Evolutionary conservation across 2,329 filamentous ascomycete genomes (phyloP).

Genomic region (Geoglossum cookeanum): DNA sequence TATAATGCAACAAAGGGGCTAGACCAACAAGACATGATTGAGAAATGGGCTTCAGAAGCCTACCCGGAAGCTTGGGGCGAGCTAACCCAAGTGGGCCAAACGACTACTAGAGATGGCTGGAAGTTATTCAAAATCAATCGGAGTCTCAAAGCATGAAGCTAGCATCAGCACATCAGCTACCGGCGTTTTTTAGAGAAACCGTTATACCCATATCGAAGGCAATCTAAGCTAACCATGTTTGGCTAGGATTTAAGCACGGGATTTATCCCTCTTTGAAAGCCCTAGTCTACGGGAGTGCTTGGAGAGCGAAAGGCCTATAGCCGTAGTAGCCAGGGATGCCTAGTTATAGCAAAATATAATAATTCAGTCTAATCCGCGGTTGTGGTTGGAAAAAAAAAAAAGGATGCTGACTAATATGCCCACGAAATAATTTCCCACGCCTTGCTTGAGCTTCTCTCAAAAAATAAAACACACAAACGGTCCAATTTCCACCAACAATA

Average conservation of each 20-base stretch:
- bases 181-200: neutral
- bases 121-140: neutral
- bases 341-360: too few species aligned
- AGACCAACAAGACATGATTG: slow-evolving; percentile 47
- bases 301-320: too few species aligned
- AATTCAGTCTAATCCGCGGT: too few species aligned
- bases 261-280: too few species aligned
- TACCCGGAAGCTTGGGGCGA: slow-evolving; percentile 53
- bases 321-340: too few species aligned
- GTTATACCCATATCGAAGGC: neutral
- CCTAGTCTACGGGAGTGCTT: too few species aligned
- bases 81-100: slow-evolving; percentile 22
- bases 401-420: too few species aligned
- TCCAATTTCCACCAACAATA: slow-evolving; percentile 21
- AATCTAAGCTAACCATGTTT: too few species aligned
- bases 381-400: too few species aligned
- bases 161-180: neutral
- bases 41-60: slow-evolving; percentile 50
- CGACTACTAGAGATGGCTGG: neutral
- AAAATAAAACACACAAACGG: neutral
- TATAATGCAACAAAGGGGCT: slow-evolving; percentile 54
- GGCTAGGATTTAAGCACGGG: too few species aligned
- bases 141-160: neutral
- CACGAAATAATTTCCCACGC: too few species aligned
- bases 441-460: neutral